Evolutionary conservation across 2,329 filamentous ascomycete genomes (phyloP), one percentile per base, ranked within the genome.

Genomic region (Ceratocystis ficicola): DNA sequence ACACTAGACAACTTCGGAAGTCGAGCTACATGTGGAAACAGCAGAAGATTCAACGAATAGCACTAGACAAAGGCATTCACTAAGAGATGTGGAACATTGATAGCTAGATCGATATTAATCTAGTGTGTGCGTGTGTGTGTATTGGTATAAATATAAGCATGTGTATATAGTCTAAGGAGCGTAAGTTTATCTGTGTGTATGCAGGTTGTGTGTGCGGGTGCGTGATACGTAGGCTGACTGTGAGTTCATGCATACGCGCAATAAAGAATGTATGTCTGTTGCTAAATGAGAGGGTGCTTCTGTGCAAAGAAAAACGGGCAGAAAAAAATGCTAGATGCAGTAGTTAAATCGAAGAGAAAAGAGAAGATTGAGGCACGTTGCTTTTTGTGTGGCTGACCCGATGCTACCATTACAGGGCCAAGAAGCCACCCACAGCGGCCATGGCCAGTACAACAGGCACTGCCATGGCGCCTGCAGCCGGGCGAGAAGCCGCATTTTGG

Each of bases 401-500:
- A 41, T 41, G 36, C 36, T 41, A 41, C 36, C 36, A 55, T 44
- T 61, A 20, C 17, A 62, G 20, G 41, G 59, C 50, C 64, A 69
- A 61, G 1, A 69, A 50, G 64, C 67, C 72, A 22, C 71, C 73
- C 1, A 72, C 69, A 8, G 71, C 70, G 10, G 71, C 72, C 36
- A 70, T 41, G n/a, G 68, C 36, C 1, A 66, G 66, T 15, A 66
- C 22, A 36, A 25, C 61, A 32, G 48, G 46, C n/a, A 66, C 41
- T 2, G 50, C 60, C n/a, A 63, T 10, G 15, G 48, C 60, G 44
- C 69, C 68, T 36, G 68, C 69, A 2, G 70, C 71, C 44, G 67
- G 68, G 25, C 68, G 70, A 68, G 68, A 20, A 30, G 74, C 76
- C 3, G 70, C 73, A 68, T 75, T 76, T 69, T 79, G 77, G 36